Conservation (phyloP, 306 rosid genomes). For the Trifolium subterraneum region DNA sequence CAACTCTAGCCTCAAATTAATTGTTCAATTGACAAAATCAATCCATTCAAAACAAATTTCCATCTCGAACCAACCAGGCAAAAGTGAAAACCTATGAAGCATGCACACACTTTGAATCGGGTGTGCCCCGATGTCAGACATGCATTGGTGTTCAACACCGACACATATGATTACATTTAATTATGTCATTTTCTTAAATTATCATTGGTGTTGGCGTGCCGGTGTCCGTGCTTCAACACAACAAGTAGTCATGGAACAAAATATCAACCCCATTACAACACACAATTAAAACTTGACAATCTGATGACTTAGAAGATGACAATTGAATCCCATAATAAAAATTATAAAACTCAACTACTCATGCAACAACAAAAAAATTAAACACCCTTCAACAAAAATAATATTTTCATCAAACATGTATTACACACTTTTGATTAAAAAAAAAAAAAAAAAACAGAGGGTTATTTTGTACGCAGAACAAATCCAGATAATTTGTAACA, state of each 20-base stretch:
- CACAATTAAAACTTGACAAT: neutral
- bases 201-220: no score
- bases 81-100: neutral
- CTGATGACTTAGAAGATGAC: slow-evolving; percentile 1
- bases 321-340: neutral
- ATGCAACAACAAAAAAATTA: no score
- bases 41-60: neutral
- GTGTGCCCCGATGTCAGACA: no score
- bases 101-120: no score
- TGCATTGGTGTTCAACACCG: no score
- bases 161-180: no score
- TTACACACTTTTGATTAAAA: neutral
- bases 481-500: neutral
- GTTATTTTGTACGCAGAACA: no score
- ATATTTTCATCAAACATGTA: neutral
- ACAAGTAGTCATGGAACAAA: neutral
- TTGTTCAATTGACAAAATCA: neutral
- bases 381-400: neutral
- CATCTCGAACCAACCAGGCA: neutral
- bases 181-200: no score
- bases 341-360: neutral
- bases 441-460: slow-evolving; percentile 16
- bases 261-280: neutral
- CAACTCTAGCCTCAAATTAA: neutral
- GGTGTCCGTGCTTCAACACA: neutral